Percentiles rank a stretch among this genome's conserved stretches.
phyloP scores from a whole-genome alignment of 1,284 basidiomycete species.

The Xanthoconium separans region DNA sequence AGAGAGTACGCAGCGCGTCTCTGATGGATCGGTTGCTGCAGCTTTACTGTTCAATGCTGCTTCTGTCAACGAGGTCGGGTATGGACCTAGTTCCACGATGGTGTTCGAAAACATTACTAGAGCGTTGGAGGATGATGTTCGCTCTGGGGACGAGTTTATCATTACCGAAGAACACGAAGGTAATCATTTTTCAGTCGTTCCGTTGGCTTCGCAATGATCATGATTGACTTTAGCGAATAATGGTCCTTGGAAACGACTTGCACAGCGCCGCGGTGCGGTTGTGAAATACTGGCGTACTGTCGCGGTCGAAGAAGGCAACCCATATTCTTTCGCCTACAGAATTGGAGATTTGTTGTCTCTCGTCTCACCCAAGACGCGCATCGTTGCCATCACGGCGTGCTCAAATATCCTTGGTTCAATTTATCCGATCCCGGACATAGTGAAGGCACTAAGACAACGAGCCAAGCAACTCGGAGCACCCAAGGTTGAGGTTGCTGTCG shows the following conservation, averaged over 20 bases:
- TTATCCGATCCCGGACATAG: constrained; percentile 58
- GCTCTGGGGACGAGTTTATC: constrained; percentile 68
- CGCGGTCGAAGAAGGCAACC: constrained; percentile 51
- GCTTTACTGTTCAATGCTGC: constrained; percentile 63
- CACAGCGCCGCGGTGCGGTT: constrained; percentile 51
- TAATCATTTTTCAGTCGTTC: constrained; percentile 26
- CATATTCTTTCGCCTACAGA: constrained; percentile 62
- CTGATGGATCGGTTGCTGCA: constrained; percentile 50
- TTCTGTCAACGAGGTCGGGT: constrained; percentile 60
- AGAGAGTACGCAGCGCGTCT: constrained; percentile 51
- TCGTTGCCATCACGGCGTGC: constrained; percentile 73
- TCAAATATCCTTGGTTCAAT: constrained; percentile 76
- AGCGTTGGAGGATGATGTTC: constrained; percentile 53
- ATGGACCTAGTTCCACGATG: constrained; percentile 68
- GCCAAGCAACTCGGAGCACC: constrained; percentile 54
- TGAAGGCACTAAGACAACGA: constrained; percentile 48
- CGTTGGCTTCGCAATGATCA: not conserved
- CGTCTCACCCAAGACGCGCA: constrained; percentile 62
- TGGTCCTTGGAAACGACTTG: constrained; percentile 78
- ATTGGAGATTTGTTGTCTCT: constrained; percentile 61
- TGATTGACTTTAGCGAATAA: constrained; percentile 53
- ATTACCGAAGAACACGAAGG: constrained; percentile 78
- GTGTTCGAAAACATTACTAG: constrained; percentile 64
- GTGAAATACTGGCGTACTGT: constrained; percentile 62
- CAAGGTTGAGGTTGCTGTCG: constrained; percentile 66